These are phyloP conservation scores for Cucumis hystrix DNA, from an alignment of 306 rosid genomes.

Conservation along the genomic window DNA sequence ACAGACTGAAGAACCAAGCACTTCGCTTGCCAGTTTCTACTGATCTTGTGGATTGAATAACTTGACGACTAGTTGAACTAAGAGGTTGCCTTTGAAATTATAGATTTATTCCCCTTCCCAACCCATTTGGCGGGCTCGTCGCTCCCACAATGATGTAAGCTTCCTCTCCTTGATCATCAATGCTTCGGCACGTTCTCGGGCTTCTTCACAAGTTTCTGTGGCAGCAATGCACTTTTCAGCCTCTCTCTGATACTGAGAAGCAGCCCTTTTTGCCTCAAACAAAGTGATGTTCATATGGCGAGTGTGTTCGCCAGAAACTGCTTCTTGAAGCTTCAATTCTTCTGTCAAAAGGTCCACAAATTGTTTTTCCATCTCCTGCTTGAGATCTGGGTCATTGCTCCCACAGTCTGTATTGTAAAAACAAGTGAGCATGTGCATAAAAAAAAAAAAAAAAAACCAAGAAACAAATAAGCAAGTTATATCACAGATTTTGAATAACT, in stretches of 20 bases:
- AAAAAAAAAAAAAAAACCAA: background rate
- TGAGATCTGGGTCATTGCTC: slow-evolving; percentile 75
- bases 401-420: slow-evolving; percentile 60
- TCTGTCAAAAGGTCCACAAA: slow-evolving; percentile 81
- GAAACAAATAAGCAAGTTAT: background rate
- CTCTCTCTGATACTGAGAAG: slow-evolving; percentile 90
- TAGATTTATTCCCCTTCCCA: slow-evolving; percentile 55
- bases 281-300: slow-evolving; percentile 78
- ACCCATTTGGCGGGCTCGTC: slow-evolving; percentile 78
- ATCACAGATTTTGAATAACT: background rate
- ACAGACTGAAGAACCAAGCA: slow-evolving; percentile 29
- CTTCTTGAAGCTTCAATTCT: slow-evolving; percentile 81
- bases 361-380: slow-evolving; percentile 95
- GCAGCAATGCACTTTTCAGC: slow-evolving; percentile 89
- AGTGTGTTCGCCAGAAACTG: slow-evolving; percentile 54
- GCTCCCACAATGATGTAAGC: slow-evolving; percentile 61
- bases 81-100: slow-evolving; percentile 14
- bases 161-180: slow-evolving; percentile 64
- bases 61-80: slow-evolving; percentile 7
- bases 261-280: slow-evolving; percentile 78
- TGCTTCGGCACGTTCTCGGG: slow-evolving; percentile 70
- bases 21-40: slow-evolving; percentile 30
- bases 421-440: background rate
- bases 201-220: slow-evolving; percentile 92
- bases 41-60: slow-evolving; percentile 14